Base-by-base conservation (phyloP, 352 stramenopile genomes). In the Phytophthora ramorum region DNA sequence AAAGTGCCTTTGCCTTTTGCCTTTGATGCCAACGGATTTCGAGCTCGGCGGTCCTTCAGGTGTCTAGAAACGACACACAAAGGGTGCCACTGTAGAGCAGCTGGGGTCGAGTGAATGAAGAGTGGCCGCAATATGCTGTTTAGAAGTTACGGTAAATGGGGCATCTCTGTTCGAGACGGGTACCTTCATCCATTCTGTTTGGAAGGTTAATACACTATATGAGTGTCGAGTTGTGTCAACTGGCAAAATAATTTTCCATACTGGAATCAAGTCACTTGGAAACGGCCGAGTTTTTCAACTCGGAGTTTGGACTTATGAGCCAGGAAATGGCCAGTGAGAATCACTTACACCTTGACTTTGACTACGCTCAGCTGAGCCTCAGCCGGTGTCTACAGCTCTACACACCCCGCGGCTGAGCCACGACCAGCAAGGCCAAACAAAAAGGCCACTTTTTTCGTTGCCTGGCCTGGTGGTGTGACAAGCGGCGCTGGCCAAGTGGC, bases 251-350 rank as follows among this genome's bases (percentile, higher is more conserved):
- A 45, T 20, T 20, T 38, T 26, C 26, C 52, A 57, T 63, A 68
- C 34, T 40, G 55, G 24, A 52, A 46, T 3, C 46, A 38, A 69
- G 54, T 69, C 30, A 50, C 47, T 47, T 64, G 4, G 20, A 63
- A 55, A 58, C 57, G 37, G 26, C 35, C 8, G 28, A 44, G 58
- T 54, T 60, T 51, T 22, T 56, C 7, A 1, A 32, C 26, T 32
- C 26, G 26, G 22, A 24, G 22, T n/a, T 41, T 52, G 52, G 45
- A 46, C 43, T 48, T 59, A 17, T 17, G 28, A 61, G 43, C 50
- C 58, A 50, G 64, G 66, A 54, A 63, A 40, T 46, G 64, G 41
- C 57, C 64, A 19, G 57, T 63, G 30, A 34, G 53, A 43, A 51
- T 48, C 57, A 50, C 63, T 54, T 53, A 20, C n/a, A 49, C 16